phyloP scores from a whole-genome alignment of 2,329 filamentous ascomycete species.

The Dothidotthia symphoricarpi region DNA sequence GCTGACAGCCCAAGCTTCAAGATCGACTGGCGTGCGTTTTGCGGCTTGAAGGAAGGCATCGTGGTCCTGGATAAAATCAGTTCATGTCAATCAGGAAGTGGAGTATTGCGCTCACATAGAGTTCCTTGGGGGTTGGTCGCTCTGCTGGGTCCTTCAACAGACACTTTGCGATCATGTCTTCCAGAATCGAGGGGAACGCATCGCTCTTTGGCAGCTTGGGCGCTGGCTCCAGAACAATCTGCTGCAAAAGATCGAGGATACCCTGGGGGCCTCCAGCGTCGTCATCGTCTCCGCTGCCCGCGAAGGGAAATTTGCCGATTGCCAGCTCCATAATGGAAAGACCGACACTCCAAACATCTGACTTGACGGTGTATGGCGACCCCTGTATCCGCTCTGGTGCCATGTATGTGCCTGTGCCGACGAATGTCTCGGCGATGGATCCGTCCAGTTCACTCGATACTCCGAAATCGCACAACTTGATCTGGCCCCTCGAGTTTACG shows the following conservation, averaged over 20 bases:
- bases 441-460: conserved; percentile 98
- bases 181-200: conserved; percentile 89
- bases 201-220: conserved; percentile 94
- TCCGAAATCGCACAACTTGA: conserved; percentile 98
- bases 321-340: conserved; percentile 94
- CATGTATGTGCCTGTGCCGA: conserved; percentile 99
- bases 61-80: conserved; percentile 63
- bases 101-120: conserved; percentile 67
- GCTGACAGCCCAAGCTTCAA: conserved; percentile 88
- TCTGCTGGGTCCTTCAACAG: conserved; percentile 84
- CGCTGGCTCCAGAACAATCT: conserved; percentile 95
- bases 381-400: conserved; percentile 97
- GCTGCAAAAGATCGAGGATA: conserved; percentile 91
- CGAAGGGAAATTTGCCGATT: conserved; percentile 96
- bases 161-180: conserved; percentile 97
- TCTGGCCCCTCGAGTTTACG: conserved; percentile 88
- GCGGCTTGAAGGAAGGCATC: conserved; percentile 95
- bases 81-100: neutral
- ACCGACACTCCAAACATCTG: conserved; percentile 98
- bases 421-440: conserved; percentile 96
- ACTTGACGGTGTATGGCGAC: conserved; percentile 95
- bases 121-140: conserved; percentile 86
- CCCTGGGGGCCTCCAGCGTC: conserved; percentile 75
- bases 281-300: conserved; percentile 72
- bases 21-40: conserved; percentile 91